Conservation (phyloP, 441 rosid species). For the Populus hybrid region DNA sequence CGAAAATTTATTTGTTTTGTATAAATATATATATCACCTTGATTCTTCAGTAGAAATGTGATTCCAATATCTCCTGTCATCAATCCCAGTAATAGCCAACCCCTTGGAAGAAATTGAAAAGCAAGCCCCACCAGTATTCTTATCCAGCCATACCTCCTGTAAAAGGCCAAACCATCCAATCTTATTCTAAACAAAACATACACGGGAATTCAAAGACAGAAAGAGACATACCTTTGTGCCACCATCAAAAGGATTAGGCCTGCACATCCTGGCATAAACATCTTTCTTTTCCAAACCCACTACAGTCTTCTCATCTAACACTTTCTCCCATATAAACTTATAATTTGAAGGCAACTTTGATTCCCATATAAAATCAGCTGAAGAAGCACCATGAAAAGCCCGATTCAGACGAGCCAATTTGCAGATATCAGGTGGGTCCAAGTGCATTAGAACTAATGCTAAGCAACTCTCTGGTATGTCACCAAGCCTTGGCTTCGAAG, state of each 20-base stretch:
- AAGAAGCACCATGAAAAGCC: conserved; percentile 60
- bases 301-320: conserved; percentile 37
- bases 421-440: conserved; percentile 73
- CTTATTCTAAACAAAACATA: neutral
- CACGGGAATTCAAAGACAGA: neutral
- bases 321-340: conserved; percentile 35
- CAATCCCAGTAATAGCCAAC: conserved; percentile 64
- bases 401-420: conserved; percentile 56
- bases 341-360: conserved; percentile 61
- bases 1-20: neutral
- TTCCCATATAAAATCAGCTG: conserved; percentile 81
- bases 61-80: conserved; percentile 80
- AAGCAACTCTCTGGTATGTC: conserved; percentile 76
- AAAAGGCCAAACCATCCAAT: neutral
- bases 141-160: conserved; percentile 77
- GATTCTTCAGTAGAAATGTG: conserved; percentile 61
- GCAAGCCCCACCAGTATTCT: conserved; percentile 57
- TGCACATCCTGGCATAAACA: conserved; percentile 46
- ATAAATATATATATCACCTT: conserved; percentile 34
- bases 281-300: conserved; percentile 41
- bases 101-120: conserved; percentile 61
- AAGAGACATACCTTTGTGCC: conserved; percentile 52
- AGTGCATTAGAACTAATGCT: conserved; percentile 47
- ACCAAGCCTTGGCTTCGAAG: conserved; percentile 39
- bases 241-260: conserved; percentile 45